Base-by-base conservation (phyloP, 2,329 filamentous ascomycete species). In the Scedosporium aurantiacum region DNA sequence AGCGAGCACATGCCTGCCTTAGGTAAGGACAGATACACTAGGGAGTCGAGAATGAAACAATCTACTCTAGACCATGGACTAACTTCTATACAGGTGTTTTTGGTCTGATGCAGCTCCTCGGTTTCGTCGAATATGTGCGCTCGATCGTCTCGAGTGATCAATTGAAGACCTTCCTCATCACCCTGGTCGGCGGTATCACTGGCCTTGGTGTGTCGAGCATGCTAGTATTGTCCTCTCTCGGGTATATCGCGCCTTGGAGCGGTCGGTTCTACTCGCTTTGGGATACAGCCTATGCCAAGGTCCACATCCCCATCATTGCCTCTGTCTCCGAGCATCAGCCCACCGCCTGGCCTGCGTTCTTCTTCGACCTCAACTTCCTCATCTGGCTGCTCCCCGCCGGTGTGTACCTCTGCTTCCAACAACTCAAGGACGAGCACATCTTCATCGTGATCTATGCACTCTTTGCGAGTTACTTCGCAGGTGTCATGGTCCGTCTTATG, bases 261-360 rank as follows among this genome's bases (percentile, higher is more conserved):
- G 94, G 94, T 65, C 92, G 94, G 69, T 99, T 99, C 83, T 99
- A 99, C 79, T 99, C 95, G 23, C 85, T 99, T 37, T 99, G 93
- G 91, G 95, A 99, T 73, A 99, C 94, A 5, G 89, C 91, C 68
- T 99, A 99, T 72, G 94, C 94, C 70, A 99, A 99, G 82, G 95
- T 97, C 65, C 94, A 99, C 71, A 99, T 99, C 71, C 94, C 94
- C 64, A 99, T 99, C 72, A 99, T 99, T 73, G 94, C 94, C 3
- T 99, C 94, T n/a, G 94, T 99, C 56, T 99, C 94, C 1, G 94
- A 99, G 78, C 94, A 99, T 78, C 94, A 99, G 78, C 94, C 94
- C 61, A 99, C 94, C 43, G 94, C 94, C 52, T 99, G 94, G 94
- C 94, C 94, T 2, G 91, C 95, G 16, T 99, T 97, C 82, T 99